Conservation (phyloP, 176 grass and related monocot genomes). For the Guadua angustifolia region DNA sequence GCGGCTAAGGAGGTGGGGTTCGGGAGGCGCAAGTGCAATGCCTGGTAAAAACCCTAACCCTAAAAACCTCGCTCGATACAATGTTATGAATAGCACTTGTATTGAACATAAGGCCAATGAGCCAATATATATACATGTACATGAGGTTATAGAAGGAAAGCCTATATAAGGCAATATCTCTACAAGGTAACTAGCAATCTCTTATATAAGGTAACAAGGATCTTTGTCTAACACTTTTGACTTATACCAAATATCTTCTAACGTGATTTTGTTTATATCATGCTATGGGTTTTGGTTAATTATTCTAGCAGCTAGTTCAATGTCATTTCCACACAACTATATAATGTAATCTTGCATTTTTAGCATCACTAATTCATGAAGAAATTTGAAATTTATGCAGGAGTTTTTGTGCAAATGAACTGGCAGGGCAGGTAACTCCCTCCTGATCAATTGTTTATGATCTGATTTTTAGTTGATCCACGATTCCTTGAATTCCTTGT, state of each 20-base stretch:
- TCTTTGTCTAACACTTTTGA: neutral
- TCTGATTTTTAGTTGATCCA: slow-evolving; percentile 34
- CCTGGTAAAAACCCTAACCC: too few species aligned
- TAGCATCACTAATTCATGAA: slow-evolving; percentile 30
- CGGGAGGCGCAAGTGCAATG: too few species aligned
- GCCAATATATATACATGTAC: too few species aligned
- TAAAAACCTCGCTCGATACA: too few species aligned
- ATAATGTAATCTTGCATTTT: slow-evolving; percentile 29
- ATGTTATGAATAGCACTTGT: too few species aligned
- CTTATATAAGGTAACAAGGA: too few species aligned
- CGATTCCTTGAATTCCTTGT: slow-evolving; percentile 12
- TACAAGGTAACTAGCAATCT: too few species aligned
- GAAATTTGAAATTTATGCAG: slow-evolving; percentile 52
- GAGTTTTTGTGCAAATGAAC: slow-evolving; percentile 70
- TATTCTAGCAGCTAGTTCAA: neutral
- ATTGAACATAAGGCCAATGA: too few species aligned
- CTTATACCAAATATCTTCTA: neutral
- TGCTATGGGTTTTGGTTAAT: neutral
- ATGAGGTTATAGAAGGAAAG: too few species aligned
- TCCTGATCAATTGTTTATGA: slow-evolving; percentile 3
- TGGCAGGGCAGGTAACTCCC: slow-evolving; percentile 66
- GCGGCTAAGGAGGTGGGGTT: too few species aligned
- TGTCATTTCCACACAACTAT: slow-evolving; percentile 13
- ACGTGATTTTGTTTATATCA: slow-evolving; percentile 7
- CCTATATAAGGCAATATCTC: too few species aligned